Evolutionary conservation across 2,329 filamentous ascomycete species (phyloP), one percentile per base, ranked within the genome.

Genomic region (Aspergillus puulaauensis): DNA sequence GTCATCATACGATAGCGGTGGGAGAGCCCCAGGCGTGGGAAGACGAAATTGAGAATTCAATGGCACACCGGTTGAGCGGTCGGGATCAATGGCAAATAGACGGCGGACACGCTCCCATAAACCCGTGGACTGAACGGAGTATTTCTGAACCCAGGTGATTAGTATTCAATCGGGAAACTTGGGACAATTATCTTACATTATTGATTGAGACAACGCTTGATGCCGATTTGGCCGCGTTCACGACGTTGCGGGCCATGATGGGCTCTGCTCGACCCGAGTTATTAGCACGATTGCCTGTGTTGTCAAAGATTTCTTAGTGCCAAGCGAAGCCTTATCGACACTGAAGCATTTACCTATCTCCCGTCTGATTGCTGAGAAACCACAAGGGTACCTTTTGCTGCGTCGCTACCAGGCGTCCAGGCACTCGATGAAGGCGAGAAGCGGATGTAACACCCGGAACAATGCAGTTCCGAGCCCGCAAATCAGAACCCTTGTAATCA

Each of bases 11-110:
- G 76, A 76, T 57, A 83, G 78, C 37, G 91, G 90, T 68, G 91
- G 87, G 69, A 86, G 80, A 65, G 80, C 82, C 64, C 90, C 91
- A 9, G 90, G 95, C 50, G 93, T 79, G 59, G 95, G 95, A 78
- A 90, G 89, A 68, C 95, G 93, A 84, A 85, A 97, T 80, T 93
- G 88, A 41, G 92, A 87, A 83, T 98, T 98, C 70, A 99, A 81
- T 47, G 95, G 95, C 19, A 99, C 81, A 76, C 95, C 95, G 70
- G 89, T 92, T 65, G 93, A 97, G 65, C 95, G 93, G 71, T 90
- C 86, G 37, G 92, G 85, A 75, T 96, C 93, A 70, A 99, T 80
- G 66, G 91, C 86, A 66, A 97, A 77, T 67, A 88, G 74, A 66
- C 87, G 86, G 74, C 93, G 92, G 75, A 99, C 80, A 56, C 80